Conservation (phyloP, 495 filamentous ascomycete genomes). For the Annulohypoxylon moriforme region DNA sequence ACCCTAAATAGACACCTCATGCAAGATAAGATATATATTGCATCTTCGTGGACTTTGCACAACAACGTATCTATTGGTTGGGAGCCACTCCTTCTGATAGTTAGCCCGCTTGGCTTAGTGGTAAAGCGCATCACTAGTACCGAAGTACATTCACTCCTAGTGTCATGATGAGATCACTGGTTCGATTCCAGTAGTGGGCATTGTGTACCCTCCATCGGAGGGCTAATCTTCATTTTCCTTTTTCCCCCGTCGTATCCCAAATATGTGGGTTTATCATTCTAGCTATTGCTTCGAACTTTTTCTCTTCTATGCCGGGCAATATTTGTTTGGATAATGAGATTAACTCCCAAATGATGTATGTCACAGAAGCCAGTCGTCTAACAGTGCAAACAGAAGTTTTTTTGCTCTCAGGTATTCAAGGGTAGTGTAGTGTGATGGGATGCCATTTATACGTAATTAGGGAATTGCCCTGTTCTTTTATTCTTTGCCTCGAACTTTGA, state of each 20-base stretch:
- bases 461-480: conserved; percentile 19
- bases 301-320: no score
- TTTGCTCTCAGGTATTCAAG: not conserved
- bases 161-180: conserved; percentile 46
- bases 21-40: not conserved
- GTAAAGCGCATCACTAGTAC: conserved; percentile 46
- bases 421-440: not conserved
- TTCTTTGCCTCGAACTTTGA: conserved; percentile 13
- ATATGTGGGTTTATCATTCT: no score
- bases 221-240: not conserved
- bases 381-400: no score
- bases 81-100: not conserved
- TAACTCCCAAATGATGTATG: no score
- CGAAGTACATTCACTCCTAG: conserved; percentile 2
- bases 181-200: conserved; percentile 48
- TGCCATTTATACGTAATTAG: not conserved
- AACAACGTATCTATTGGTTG: not conserved
- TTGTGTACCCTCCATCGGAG: not conserved
- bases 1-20: no score
- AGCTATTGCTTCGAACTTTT: not conserved
- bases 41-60: not conserved
- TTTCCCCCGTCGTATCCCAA: no score
- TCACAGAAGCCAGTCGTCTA: no score
- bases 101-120: conserved; percentile 44
- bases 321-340: no score